phyloP scores from a whole-genome alignment of 2,329 filamentous ascomycete genomes.

The Hypoxylon sp. region DNA sequence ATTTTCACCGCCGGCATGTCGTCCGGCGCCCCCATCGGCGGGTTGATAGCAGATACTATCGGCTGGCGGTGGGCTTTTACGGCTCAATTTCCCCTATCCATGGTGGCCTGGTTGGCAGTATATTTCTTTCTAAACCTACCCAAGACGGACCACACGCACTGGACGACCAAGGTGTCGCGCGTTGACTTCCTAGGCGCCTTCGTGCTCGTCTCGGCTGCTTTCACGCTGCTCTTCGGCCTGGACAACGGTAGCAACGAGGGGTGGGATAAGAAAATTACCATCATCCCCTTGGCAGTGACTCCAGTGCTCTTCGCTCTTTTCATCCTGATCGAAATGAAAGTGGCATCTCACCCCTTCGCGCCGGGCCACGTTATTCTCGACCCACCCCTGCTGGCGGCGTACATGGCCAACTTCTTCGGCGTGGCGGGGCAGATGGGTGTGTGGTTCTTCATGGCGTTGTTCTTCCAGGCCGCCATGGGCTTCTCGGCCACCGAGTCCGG shows the following conservation, averaged over 20 bases:
- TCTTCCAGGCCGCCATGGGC: slow-evolving; percentile 80
- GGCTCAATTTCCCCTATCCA: slow-evolving; percentile 77
- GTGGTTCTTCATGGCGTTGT: slow-evolving; percentile 82
- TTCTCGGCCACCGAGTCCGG: slow-evolving; percentile 75
- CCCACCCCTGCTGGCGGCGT: slow-evolving; percentile 75
- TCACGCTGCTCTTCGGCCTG: slow-evolving; percentile 76
- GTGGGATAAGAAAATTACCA: slow-evolving; percentile 73
- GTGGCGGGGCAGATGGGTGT: slow-evolving; percentile 70
- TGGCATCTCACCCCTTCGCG: slow-evolving; percentile 80
- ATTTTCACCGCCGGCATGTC: slow-evolving; percentile 55
- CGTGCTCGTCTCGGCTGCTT: slow-evolving; percentile 74
- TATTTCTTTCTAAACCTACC: slow-evolving; percentile 74
- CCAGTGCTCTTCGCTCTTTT: slow-evolving; percentile 76
- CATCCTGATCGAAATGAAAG: slow-evolving; percentile 75
- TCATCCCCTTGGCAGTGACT: slow-evolving; percentile 70
- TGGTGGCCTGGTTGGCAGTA: slow-evolving; percentile 75
- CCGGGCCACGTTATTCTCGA: slow-evolving; percentile 81
- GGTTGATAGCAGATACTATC: slow-evolving; percentile 49
- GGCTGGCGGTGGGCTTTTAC: slow-evolving; percentile 74
- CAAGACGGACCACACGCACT: slow-evolving; percentile 69
- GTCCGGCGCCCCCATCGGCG: slow-evolving; percentile 55
- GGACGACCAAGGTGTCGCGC: slow-evolving; percentile 74
- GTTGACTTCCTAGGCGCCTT: slow-evolving; percentile 82
- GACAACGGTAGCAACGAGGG: slow-evolving; percentile 81
- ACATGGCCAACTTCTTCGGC: slow-evolving; percentile 80